phyloP scores from a whole-genome alignment of 169 alveolate species.

The Eimeria brunetti region DNA sequence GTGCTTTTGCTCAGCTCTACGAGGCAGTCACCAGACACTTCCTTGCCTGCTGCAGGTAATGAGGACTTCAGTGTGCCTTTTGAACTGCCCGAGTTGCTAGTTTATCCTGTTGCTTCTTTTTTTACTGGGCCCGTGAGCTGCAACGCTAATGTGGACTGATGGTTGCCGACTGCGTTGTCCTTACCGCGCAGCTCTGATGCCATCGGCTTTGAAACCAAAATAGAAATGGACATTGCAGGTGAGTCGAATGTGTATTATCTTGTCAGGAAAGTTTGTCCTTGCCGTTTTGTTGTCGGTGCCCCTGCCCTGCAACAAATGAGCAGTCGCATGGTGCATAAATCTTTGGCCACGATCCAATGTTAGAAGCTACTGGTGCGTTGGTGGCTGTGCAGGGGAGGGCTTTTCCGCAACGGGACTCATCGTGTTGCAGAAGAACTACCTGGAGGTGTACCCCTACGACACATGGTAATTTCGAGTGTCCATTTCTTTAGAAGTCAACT shows the following conservation, averaged over 20 bases:
- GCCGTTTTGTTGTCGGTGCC: background rate
- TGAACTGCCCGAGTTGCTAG: slow-evolving; percentile 1
- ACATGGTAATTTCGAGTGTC: slow-evolving; percentile 47
- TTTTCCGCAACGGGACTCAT: slow-evolving; percentile 92
- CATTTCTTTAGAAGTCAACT: background rate
- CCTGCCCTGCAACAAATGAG: background rate
- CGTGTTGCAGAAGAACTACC: slow-evolving; percentile 89
- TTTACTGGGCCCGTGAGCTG: background rate
- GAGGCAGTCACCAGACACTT: slow-evolving; percentile 89
- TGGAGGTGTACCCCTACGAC: slow-evolving; percentile 87
- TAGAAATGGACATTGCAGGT: slow-evolving; percentile 87
- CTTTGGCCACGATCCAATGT: background rate
- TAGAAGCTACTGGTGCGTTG: slow-evolving; percentile 85
- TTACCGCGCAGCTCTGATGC: slow-evolving; percentile 83
- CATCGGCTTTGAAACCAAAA: slow-evolving; percentile 88
- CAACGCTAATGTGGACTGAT: background rate
- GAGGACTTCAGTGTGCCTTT: background rate
- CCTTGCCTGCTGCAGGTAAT: slow-evolving; percentile 89
- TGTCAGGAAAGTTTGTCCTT: background rate
- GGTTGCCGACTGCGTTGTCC: background rate
- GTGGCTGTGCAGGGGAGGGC: slow-evolving; percentile 85
- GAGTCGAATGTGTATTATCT: slow-evolving; percentile 5
- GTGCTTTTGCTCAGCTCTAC: slow-evolving; percentile 86
- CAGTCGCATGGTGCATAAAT: background rate
- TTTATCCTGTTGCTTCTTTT: background rate